Conservation (phyloP, 768 basidiomycete genomes). For the Collybiopsis luxurians region DNA sequence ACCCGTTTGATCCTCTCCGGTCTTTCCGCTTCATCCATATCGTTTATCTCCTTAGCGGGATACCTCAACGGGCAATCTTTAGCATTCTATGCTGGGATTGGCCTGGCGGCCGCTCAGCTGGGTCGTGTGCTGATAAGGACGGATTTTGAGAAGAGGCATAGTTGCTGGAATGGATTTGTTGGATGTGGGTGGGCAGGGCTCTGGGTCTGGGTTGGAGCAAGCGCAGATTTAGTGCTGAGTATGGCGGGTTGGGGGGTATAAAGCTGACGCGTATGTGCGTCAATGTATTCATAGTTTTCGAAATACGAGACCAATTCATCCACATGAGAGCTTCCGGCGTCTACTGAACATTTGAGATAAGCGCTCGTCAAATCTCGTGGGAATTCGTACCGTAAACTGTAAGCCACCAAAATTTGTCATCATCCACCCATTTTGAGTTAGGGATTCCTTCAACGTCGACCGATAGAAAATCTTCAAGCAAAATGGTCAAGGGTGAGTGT, state of each 20-base stretch:
- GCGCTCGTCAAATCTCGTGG: neutral
- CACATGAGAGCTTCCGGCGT: too few relatives aligned
- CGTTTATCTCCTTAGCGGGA: conserved; percentile 76
- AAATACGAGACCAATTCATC: too few relatives aligned
- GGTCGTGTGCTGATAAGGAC: conserved; percentile 72
- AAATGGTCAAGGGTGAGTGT: conserved; percentile 58
- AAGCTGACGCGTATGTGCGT: too few relatives aligned
- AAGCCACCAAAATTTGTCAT: too few relatives aligned
- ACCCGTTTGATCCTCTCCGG: conserved; percentile 74
- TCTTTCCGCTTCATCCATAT: conserved; percentile 72
- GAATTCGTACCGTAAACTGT: neutral
- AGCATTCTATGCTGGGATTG: conserved; percentile 78
- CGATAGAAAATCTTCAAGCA: conserved; percentile 12
- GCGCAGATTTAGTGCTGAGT: conserved; percentile 59
- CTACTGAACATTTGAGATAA: neutral
- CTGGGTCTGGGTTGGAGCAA: conserved; percentile 81
- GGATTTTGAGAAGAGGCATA: conserved; percentile 69
- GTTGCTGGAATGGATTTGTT: conserved; percentile 90
- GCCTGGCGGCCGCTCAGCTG: conserved; percentile 73
- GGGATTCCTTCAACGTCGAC: neutral
- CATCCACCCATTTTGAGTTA: too few relatives aligned
- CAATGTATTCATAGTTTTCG: too few relatives aligned
- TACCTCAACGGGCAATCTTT: conserved; percentile 72
- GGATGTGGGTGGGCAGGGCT: conserved; percentile 88
- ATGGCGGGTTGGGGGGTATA: too few relatives aligned